Percentiles rank a stretch among this genome's conserved stretches.
phyloP scores from a whole-genome alignment of 169 alveolate species.

The Plasmodium malariae region DNA sequence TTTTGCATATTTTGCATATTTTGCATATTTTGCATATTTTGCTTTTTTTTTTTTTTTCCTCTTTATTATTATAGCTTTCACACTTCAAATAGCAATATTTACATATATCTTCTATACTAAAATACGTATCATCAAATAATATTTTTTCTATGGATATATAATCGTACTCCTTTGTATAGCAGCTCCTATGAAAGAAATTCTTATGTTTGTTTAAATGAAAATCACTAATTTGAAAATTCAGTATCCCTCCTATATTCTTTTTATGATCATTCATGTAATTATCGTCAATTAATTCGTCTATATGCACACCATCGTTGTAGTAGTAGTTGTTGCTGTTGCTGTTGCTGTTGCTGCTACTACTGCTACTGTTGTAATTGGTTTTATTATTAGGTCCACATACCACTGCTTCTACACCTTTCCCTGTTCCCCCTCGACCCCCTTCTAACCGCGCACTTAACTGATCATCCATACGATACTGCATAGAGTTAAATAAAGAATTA shows the following conservation, averaged over 20 bases:
- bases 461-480: neutral
- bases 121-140: constrained; percentile 64
- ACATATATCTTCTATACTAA: constrained; percentile 65
- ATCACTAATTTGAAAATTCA: constrained; percentile 28
- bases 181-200: constrained; percentile 27
- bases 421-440: neutral
- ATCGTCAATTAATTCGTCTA: constrained; percentile 13
- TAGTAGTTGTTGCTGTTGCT: neutral
- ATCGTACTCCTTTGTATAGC: constrained; percentile 69
- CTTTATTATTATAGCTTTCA: constrained; percentile 22
- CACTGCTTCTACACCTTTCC: neutral
- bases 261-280: neutral
- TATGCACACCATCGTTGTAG: constrained; percentile 7
- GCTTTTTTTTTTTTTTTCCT: too few species aligned
- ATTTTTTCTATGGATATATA: constrained; percentile 63
- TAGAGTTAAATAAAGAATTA: neutral
- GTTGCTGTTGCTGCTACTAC: too few species aligned
- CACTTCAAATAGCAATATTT: constrained; percentile 56
- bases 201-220: constrained; percentile 51
- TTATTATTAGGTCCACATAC: neutral
- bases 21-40: constrained; percentile 1
- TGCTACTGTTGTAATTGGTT: too few species aligned
- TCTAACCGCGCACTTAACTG: neutral
- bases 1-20: constrained; percentile 11
- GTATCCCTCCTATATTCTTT: neutral